Conservation (phyloP, 208 protist genomes). For the Leishmania tarentolae region DNA sequence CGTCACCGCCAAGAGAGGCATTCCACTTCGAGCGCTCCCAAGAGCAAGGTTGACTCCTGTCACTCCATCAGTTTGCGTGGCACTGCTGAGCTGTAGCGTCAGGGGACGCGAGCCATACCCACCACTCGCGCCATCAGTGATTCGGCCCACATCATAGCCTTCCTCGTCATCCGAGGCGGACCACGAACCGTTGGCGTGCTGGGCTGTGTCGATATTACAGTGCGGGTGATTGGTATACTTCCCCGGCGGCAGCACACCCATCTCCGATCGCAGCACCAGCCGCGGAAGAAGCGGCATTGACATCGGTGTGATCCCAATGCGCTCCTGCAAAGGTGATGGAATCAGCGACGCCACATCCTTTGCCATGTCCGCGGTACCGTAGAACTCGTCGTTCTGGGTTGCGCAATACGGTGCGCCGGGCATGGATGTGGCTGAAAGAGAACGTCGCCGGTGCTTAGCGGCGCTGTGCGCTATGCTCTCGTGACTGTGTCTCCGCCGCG, state of each 20-base stretch:
- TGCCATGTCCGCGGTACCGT: conserved; percentile 10
- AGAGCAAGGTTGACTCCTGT: neutral
- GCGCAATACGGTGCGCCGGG: conserved; percentile 17
- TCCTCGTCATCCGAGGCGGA: conserved; percentile 5
- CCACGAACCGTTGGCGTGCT: conserved; percentile 3
- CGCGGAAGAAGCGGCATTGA: conserved; percentile 17
- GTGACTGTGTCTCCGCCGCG: neutral
- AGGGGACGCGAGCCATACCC: neutral
- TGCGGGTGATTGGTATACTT: neutral
- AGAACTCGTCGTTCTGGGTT: conserved; percentile 30
- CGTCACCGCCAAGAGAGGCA: conserved; percentile 12
- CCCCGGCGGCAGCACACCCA: too few species aligned
- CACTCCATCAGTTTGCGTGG: conserved; percentile 10
- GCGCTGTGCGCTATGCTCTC: neutral
- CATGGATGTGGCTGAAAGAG: neutral
- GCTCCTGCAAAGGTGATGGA: neutral
- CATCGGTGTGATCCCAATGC: conserved; percentile 31
- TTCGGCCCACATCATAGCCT: neutral
- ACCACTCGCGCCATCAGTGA: neutral
- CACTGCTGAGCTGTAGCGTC: conserved; percentile 5
- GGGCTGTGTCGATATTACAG: neutral
- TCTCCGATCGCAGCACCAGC: conserved; percentile 9
- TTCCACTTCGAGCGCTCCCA: conserved; percentile 12
- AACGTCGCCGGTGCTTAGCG: neutral
- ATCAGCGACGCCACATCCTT: conserved; percentile 14